Conservation (phyloP, 306 rosid genomes). For the Carpinus fangiana region DNA sequence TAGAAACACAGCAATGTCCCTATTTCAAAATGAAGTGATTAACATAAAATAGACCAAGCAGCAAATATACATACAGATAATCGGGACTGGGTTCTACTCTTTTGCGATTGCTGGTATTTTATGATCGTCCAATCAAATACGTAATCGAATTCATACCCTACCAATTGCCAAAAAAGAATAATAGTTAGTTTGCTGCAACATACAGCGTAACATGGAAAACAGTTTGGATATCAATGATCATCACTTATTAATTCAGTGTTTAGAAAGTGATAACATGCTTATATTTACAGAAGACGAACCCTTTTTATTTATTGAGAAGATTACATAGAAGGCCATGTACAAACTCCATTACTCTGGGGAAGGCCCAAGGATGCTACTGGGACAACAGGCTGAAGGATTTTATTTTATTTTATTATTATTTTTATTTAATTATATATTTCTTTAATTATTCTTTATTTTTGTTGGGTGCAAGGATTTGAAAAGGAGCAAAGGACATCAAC, state of each 20-base stretch:
- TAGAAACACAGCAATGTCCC: conserved; percentile 26
- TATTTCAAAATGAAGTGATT: conserved; percentile 17
- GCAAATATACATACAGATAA: conserved; percentile 53
- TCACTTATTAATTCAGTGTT: background rate
- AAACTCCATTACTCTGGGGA: background rate
- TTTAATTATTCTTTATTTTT: background rate
- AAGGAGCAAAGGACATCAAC: background rate
- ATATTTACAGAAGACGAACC: background rate
- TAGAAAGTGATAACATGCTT: background rate
- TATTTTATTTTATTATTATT: background rate
- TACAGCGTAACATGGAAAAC: conserved; percentile 6
- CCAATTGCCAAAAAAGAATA: conserved; percentile 25
- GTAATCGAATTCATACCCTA: conserved; percentile 87
- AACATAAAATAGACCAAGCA: conserved; percentile 5
- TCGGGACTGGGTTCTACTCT: conserved; percentile 58
- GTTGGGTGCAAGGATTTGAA: background rate
- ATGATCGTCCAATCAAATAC: conserved; percentile 89
- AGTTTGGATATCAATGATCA: conserved; percentile 4
- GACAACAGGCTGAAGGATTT: background rate
- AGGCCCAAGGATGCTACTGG: background rate
- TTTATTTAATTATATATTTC: background rate
- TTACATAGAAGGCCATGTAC: background rate
- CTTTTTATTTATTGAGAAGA: background rate
- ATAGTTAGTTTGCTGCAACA: conserved; percentile 5
- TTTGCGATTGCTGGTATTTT: conserved; percentile 86